Conservation (phyloP, 495 filamentous ascomycete species). For the Neurospora terricola region DNA sequence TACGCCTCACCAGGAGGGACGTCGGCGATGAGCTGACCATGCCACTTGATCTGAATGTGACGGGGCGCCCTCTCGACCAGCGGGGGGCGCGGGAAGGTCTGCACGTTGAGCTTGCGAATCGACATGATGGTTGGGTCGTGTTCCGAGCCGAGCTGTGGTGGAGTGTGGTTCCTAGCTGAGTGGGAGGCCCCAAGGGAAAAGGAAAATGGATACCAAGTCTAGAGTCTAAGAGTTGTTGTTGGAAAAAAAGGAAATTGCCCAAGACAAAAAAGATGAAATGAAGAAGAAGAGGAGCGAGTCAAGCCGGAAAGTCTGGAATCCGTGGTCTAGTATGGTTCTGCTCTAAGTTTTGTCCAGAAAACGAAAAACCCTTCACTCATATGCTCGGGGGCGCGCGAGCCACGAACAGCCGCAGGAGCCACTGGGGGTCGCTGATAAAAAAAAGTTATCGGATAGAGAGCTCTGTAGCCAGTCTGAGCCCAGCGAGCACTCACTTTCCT, state of each 20-base stretch:
- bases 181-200: neutral
- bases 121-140: conserved; percentile 19
- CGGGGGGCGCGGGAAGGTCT: conserved; percentile 49
- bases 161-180: neutral
- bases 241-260: neutral
- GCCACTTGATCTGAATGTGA: conserved; percentile 44
- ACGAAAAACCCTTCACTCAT: neutral
- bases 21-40: conserved; percentile 41
- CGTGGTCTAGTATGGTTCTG: neutral
- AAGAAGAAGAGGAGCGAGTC: conserved; percentile 3
- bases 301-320: neutral
- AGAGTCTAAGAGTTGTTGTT: neutral
- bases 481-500: neutral
- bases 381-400: neutral
- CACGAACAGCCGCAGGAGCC: neutral
- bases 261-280: neutral
- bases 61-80: conserved; percentile 38
- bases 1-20: conserved; percentile 39
- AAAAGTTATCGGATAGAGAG: neutral
- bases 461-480: neutral
- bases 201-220: neutral
- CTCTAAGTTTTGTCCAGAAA: neutral
- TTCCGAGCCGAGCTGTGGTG: neutral
- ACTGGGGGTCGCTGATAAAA: neutral
- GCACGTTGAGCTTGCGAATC: conserved; percentile 43